Conservation (phyloP, 768 basidiomycete genomes). For the Rubroboletus satanas region DNA sequence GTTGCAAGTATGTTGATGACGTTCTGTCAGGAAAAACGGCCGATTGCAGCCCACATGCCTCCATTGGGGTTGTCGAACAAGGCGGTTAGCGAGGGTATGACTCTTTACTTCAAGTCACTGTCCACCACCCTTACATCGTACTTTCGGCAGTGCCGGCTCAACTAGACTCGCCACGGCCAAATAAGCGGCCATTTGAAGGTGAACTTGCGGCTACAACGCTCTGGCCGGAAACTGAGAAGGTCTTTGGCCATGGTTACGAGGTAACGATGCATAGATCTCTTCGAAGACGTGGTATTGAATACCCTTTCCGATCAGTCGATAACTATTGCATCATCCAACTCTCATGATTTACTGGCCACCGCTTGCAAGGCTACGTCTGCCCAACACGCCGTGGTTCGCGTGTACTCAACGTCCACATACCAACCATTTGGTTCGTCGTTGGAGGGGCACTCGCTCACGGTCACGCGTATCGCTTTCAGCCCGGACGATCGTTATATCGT, state of each 20-base stretch:
- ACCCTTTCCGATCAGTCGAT: conserved; percentile 54
- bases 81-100: conserved; percentile 65
- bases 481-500: conserved; percentile 75
- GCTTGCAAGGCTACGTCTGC: conserved; percentile 85
- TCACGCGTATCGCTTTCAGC: conserved; percentile 89
- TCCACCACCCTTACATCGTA: not conserved
- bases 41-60: conserved; percentile 83
- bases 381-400: conserved; percentile 85
- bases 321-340: conserved; percentile 70
- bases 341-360: conserved; percentile 71
- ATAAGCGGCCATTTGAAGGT: conserved; percentile 76
- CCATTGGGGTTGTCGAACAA: conserved; percentile 95
- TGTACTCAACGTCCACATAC: conserved; percentile 73
- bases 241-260: conserved; percentile 98
- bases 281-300: not conserved
- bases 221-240: conserved; percentile 96
- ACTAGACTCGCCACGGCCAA: conserved; percentile 10
- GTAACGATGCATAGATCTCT: conserved; percentile 34
- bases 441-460: conserved; percentile 80
- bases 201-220: conserved; percentile 84
- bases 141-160: conserved; percentile 15
- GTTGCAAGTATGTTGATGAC: conserved; percentile 2
- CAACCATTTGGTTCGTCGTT: conserved; percentile 69
- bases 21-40: conserved; percentile 49
- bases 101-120: not conserved